Evolutionary conservation across 306 rosid species (phyloP).

Genomic region (Myrica gale): DNA sequence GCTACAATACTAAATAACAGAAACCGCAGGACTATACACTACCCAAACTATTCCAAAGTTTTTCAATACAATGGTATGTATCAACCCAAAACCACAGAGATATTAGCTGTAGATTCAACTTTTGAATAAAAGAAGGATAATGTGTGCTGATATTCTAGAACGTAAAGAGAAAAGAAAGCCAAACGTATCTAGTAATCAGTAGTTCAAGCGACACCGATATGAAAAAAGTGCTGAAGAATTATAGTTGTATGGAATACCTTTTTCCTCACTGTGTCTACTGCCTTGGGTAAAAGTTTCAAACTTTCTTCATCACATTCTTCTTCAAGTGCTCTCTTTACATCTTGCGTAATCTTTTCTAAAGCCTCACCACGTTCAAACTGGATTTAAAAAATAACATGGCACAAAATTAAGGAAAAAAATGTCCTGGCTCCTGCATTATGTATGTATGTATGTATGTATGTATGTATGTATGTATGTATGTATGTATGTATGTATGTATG

Average conservation of each 20-base stretch:
- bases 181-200: not conserved
- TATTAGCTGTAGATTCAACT: not conserved
- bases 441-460: too few species aligned
- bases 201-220: not conserved
- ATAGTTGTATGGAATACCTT: slow-evolving; percentile 48
- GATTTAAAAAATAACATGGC: slow-evolving; percentile 26
- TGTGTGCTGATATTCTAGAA: not conserved
- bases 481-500: too few species aligned
- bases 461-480: too few species aligned
- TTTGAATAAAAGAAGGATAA: not conserved
- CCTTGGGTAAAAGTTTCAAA: slow-evolving; percentile 71
- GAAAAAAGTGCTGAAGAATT: not conserved
- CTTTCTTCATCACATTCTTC: slow-evolving; percentile 93
- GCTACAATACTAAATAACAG: slow-evolving; percentile 18
- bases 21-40: not conserved
- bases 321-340: slow-evolving; percentile 69
- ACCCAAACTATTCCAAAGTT: not conserved
- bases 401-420: slow-evolving; percentile 15
- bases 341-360: slow-evolving; percentile 73
- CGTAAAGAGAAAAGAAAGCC: not conserved
- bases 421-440: too few species aligned
- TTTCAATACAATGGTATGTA: not conserved
- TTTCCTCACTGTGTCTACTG: slow-evolving; percentile 91
- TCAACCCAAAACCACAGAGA: not conserved
- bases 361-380: slow-evolving; percentile 99